Conservation (phyloP, 805 yeast species). For the Pichia rugopelliculosa region DNA sequence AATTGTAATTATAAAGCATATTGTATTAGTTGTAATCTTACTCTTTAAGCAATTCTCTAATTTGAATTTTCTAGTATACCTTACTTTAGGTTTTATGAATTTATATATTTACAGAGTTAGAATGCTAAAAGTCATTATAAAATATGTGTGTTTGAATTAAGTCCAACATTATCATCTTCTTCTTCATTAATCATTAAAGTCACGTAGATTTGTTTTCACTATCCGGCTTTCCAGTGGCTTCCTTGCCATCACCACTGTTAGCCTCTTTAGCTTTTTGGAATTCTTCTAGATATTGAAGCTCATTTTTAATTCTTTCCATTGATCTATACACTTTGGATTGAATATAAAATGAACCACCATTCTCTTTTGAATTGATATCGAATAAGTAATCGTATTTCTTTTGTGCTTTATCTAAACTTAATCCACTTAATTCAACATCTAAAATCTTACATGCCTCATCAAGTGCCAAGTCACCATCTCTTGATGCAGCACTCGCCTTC, state of each 20-base stretch:
- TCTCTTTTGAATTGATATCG: constrained; percentile 84
- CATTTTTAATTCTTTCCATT: constrained; percentile 81
- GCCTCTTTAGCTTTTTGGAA: constrained; percentile 22
- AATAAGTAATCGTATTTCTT: constrained; percentile 75
- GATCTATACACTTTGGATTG: constrained; percentile 94
- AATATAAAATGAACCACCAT: constrained; percentile 91
- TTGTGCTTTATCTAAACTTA: constrained; percentile 52
- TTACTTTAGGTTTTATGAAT: neutral
- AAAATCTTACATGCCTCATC: constrained; percentile 91
- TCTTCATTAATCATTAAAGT: neutral
- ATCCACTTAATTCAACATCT: constrained; percentile 58
- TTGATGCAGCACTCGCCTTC: constrained; percentile 37
- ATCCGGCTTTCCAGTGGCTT: neutral
- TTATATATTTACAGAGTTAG: neutral
- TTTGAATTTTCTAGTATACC: too few relatives aligned
- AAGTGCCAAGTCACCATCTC: constrained; percentile 70
- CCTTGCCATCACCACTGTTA: neutral
- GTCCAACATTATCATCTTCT: too few relatives aligned
- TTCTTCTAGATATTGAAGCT: constrained; percentile 53
- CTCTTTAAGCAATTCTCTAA: too few relatives aligned
- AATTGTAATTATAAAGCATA: too few relatives aligned
- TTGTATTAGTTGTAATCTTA: too few relatives aligned
- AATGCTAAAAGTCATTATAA: neutral
- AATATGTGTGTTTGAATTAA: neutral
- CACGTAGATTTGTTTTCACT: constrained; percentile 2